Conservation (phyloP, 2,329 filamentous ascomycete species). For the Penicillium sp. region DNA sequence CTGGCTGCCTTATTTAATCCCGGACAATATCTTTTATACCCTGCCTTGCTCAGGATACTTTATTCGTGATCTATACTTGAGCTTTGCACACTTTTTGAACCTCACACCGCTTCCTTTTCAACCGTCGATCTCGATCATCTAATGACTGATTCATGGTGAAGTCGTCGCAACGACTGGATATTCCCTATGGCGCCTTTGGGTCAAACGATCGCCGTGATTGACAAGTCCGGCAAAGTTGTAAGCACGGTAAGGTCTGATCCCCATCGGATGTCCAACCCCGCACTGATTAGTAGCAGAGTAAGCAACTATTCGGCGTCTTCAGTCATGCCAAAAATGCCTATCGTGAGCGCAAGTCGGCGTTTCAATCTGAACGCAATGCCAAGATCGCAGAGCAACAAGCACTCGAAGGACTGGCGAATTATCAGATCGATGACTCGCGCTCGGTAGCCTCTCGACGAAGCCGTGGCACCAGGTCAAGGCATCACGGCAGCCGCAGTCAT, state of each 20-base stretch:
- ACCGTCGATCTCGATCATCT: slow-evolving; percentile 11
- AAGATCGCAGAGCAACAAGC: slow-evolving; percentile 58
- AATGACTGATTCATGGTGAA: slow-evolving; percentile 18
- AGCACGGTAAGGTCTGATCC: slow-evolving; percentile 64
- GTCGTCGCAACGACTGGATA: slow-evolving; percentile 14
- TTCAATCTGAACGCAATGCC: slow-evolving; percentile 68
- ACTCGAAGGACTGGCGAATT: slow-evolving; percentile 56
- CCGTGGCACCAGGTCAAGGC: slow-evolving; percentile 28
- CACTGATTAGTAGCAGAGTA: slow-evolving; percentile 61
- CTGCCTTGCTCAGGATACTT: background rate
- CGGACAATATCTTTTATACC: slow-evolving; percentile 3
- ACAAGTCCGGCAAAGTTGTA: slow-evolving; percentile 87
- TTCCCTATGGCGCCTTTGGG: slow-evolving; percentile 37
- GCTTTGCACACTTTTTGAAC: background rate
- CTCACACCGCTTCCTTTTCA: slow-evolving; percentile 16
- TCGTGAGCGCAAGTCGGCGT: slow-evolving; percentile 78
- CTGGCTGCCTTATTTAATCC: slow-evolving; percentile 2
- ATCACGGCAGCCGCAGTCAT: slow-evolving; percentile 32
- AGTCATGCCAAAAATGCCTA: slow-evolving; percentile 89
- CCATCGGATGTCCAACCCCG: slow-evolving; percentile 12
- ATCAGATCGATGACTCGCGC: slow-evolving; percentile 49
- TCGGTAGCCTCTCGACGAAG: slow-evolving; percentile 47
- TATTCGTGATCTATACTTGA: slow-evolving; percentile 9
- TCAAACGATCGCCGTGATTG: slow-evolving; percentile 85
- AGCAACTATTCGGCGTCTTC: slow-evolving; percentile 85